These are phyloP conservation scores for Austroboletus festivus DNA, from an alignment of 768 basidiomycete species.

Conservation along the genomic window DNA sequence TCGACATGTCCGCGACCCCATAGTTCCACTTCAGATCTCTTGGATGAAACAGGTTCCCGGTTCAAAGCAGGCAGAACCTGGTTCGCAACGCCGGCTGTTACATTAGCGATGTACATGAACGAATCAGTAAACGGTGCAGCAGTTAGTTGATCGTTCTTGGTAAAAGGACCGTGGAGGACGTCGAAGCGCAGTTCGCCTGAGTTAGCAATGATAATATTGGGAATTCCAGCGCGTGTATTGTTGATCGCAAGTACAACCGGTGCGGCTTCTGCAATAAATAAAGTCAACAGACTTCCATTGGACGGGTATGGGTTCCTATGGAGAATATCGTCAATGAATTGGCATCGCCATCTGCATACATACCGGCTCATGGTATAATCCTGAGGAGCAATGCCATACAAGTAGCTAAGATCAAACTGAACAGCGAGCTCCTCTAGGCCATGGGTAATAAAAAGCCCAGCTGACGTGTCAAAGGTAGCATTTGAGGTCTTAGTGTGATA, in stretches of 20 bases:
- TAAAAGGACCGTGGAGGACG: conserved; percentile 66
- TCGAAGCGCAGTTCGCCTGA: conserved; percentile 66
- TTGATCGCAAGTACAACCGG: conserved; percentile 58
- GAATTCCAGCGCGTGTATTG: conserved; percentile 57
- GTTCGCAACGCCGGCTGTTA: conserved; percentile 49
- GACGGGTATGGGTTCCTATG: conserved; percentile 61
- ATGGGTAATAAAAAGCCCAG: conserved; percentile 50
- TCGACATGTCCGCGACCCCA: conserved; percentile 49
- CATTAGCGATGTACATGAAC: conserved; percentile 59
- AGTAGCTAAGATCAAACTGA: conserved; percentile 58
- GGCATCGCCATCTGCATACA: no score
- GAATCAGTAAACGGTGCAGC: conserved; percentile 65
- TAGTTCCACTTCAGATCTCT: conserved; percentile 20
- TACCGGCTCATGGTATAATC: conserved; percentile 68
- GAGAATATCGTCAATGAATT: neutral
- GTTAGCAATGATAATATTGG: conserved; percentile 64
- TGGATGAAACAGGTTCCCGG: no score
- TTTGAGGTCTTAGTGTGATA: conserved; percentile 60
- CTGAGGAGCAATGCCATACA: conserved; percentile 72
- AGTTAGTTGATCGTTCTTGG: conserved; percentile 78
- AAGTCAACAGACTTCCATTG: conserved; percentile 54
- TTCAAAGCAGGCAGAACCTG: conserved; percentile 55
- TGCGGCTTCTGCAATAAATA: conserved; percentile 51
- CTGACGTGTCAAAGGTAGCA: conserved; percentile 56
- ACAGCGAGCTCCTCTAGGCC: conserved; percentile 52